Base-by-base conservation (phyloP, 225 moss, liverwort and hornwort genomes). In the Sphagnum contortum region DNA sequence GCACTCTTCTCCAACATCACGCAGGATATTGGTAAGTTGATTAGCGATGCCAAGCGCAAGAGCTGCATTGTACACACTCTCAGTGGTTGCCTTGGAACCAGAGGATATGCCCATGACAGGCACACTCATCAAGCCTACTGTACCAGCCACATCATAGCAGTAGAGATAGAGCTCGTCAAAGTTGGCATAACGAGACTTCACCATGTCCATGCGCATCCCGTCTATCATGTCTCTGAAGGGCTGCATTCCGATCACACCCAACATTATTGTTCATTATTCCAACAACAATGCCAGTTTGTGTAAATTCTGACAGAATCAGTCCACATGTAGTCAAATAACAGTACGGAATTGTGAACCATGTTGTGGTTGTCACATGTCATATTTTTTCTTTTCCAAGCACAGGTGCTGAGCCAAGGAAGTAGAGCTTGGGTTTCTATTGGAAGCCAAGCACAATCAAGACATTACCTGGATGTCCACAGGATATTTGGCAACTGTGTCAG, bases 1-100 rank as follows among this genome's bases (percentile, higher is more conserved):
- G 81, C 60, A 96, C 95, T 96, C 96, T 80, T 96, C 96, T 48
- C 96, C 96, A 3, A 96, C 96, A 57, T 96, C 96, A 12, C 96
- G 90, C 50, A 96, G 69, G 61, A 96, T 96, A 9, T 96, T 96
- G 48, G 96, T 96, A 53, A 96, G 87, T 78, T 96, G 96, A 52
- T 96, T 96, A 0, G 96, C 96, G 29, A 96, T 88, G 6, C 96
- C 96, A 50, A 96, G 52, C 0, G 96, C 92, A 50, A 96, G 71
- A 4, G 92, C 92, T 3, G 87, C 90, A 58, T 67, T 86, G 71
- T 96, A 96, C 6, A 96, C 92, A 59, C 81, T 92, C 63, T 92
- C 88, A 0, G 87, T 92, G 2, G 92, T 82, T 52, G 92, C 96
- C 61, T 81, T 87, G 0, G 96, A 96, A n/a, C 69, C 62, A 0